Evolutionary conservation across 75 land plant species (phyloP).

Genomic region (Picea glauca): DNA sequence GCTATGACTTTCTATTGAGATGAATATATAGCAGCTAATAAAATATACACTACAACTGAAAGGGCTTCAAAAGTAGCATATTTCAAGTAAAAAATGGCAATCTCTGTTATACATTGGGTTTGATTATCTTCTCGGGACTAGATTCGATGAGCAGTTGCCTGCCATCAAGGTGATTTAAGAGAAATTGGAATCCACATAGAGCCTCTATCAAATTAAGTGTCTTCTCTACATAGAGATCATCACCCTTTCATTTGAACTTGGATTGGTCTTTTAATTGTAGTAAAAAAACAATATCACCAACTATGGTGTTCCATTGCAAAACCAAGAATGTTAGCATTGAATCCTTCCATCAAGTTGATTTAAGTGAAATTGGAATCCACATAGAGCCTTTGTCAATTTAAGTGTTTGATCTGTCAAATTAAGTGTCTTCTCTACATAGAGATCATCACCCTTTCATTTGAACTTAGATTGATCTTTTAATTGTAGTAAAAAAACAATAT

Average conservation of each 20-base stretch:
- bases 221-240: too few species aligned
- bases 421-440: slow-evolving; percentile 21
- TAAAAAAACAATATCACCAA: slow-evolving; percentile 50
- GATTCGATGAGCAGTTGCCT: slow-evolving; percentile 26
- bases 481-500: slow-evolving; percentile 46
- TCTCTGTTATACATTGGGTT: slow-evolving; percentile 33
- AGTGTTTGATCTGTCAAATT: not conserved
- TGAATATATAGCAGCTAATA: too few species aligned
- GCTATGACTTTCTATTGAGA: too few species aligned
- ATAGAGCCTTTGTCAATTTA: slow-evolving; percentile 16
- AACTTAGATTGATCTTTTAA: slow-evolving; percentile 32
- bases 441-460: slow-evolving; percentile 41
- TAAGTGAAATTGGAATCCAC: slow-evolving; percentile 30
- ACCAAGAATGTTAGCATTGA: not conserved
- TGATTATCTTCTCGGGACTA: slow-evolving; percentile 49
- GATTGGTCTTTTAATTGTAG: slow-evolving; percentile 28
- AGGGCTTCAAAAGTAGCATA: not conserved
- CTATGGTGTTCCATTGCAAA: slow-evolving; percentile 23
- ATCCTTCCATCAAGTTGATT: slow-evolving; percentile 29
- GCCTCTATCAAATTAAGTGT: too few species aligned
- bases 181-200: too few species aligned
- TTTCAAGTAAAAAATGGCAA: not conserved
- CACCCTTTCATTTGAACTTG: slow-evolving; percentile 26
- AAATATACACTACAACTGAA: not conserved
- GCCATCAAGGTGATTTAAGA: too few species aligned